phyloP scores from a whole-genome alignment of 352 stramenopile genomes.

The Hyaloperonospora arabidopsidis region DNA sequence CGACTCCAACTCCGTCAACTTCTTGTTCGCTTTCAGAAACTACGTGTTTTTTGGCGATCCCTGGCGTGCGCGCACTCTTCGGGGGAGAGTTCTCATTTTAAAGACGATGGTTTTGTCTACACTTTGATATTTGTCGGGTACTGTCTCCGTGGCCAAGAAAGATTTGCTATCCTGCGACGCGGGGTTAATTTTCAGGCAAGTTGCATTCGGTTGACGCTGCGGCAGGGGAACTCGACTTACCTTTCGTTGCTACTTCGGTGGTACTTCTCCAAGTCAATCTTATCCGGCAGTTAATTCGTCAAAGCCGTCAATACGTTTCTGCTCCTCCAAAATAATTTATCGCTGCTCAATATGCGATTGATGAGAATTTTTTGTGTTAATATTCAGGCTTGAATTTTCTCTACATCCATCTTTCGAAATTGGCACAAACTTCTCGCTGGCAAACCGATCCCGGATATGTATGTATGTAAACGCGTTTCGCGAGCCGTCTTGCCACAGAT shows the following conservation, averaged over 20 bases:
- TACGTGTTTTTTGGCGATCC: neutral
- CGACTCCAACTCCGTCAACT: neutral
- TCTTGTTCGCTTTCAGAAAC: neutral
- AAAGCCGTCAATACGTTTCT: neutral
- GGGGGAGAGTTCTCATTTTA: neutral
- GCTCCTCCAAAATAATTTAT: conserved; percentile 4
- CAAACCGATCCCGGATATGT: too few relatives aligned
- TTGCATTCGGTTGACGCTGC: neutral
- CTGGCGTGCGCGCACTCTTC: neutral
- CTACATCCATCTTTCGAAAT: neutral
- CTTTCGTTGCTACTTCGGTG: conserved; percentile 1
- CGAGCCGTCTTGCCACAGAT: too few relatives aligned
- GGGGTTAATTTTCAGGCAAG: neutral
- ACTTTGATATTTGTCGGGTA: neutral
- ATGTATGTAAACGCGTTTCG: too few relatives aligned
- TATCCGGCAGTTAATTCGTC: conserved; percentile 6
- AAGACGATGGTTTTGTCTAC: neutral
- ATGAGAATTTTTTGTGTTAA: conserved; percentile 1
- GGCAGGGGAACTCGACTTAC: neutral
- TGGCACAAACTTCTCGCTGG: neutral
- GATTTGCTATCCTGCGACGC: neutral
- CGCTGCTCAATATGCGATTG: conserved; percentile 1
- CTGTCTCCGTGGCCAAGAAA: too few relatives aligned
- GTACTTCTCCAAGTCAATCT: conserved; percentile 9
- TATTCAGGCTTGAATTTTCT: conserved; percentile 1